Evolutionary conservation across 2,329 filamentous ascomycete species (phyloP).

Genomic region (Aphanocladium album): DNA sequence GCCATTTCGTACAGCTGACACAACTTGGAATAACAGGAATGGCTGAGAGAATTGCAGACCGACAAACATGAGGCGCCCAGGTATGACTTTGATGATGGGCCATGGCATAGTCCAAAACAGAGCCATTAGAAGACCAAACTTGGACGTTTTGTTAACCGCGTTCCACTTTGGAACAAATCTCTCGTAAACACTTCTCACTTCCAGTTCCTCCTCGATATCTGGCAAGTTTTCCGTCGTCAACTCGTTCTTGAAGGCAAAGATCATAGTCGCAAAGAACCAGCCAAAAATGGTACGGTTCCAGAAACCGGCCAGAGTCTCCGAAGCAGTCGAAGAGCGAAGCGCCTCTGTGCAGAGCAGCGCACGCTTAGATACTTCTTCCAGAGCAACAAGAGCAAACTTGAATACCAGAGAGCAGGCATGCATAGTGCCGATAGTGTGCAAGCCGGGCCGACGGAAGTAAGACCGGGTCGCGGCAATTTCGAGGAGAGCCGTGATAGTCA

Average conservation of each 20-base stretch:
- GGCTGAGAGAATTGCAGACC: background rate
- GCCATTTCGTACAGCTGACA: background rate
- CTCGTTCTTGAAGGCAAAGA: background rate
- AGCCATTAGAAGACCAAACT: background rate
- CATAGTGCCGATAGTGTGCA: slow-evolving; percentile 8
- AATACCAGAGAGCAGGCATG: slow-evolving; percentile 21
- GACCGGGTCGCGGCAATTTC: slow-evolving; percentile 30
- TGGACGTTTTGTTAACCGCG: background rate
- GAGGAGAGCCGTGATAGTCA: slow-evolving; percentile 27
- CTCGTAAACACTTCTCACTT: background rate
- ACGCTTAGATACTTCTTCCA: slow-evolving; percentile 29
- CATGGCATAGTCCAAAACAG: background rate
- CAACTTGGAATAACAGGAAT: background rate
- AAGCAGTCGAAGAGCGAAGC: slow-evolving; percentile 8
- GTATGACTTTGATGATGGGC: background rate
- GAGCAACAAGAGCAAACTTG: slow-evolving; percentile 24
- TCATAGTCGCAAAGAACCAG: background rate
- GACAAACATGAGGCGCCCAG: background rate
- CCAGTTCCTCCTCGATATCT: background rate
- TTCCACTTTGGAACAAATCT: background rate
- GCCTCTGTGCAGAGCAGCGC: background rate
- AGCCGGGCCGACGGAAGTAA: slow-evolving; percentile 27
- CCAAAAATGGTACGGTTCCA: slow-evolving; percentile 2
- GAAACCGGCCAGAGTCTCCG: slow-evolving; percentile 18
- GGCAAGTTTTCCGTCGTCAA: background rate